Percentiles rank a stretch among this genome's conserved stretches.
These are phyloP conservation scores for Aspergillus alliaceus DNA, from an alignment of 2,329 filamentous ascomycete genomes.

Conservation along the genomic window DNA sequence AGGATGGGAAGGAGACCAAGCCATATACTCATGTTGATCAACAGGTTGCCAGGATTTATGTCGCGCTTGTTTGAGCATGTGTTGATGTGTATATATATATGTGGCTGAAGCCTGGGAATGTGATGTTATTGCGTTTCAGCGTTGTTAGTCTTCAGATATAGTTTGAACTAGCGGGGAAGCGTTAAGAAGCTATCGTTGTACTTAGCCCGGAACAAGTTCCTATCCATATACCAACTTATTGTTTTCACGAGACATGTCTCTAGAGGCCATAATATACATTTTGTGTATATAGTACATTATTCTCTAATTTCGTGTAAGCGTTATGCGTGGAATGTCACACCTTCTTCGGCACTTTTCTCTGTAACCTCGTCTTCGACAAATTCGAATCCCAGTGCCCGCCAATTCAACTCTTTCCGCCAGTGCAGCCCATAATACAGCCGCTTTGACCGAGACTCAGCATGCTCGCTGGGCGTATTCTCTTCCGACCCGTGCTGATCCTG, in stretches of 20 bases:
- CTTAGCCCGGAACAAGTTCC: no score
- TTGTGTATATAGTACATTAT: neutral
- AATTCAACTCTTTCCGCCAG: slow-evolving; percentile 60
- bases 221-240: no score
- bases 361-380: slow-evolving; percentile 35
- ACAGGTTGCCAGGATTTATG: slow-evolving; percentile 6
- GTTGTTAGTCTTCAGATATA: neutral
- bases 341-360: slow-evolving; percentile 6
- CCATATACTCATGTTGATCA: slow-evolving; percentile 1
- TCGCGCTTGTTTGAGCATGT: neutral
- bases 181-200: neutral
- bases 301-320: neutral
- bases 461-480: neutral
- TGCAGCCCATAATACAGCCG: slow-evolving; percentile 58
- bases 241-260: no score
- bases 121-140: neutral
- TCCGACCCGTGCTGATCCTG: slow-evolving; percentile 16
- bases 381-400: slow-evolving; percentile 50
- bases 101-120: neutral
- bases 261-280: no score
- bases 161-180: neutral
- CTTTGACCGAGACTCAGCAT: neutral
- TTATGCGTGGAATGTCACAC: slow-evolving; percentile 23
- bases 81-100: neutral
- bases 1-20: neutral